phyloP scores from a whole-genome alignment of 345 rosid genomes.

The Aethionema arabicum region DNA sequence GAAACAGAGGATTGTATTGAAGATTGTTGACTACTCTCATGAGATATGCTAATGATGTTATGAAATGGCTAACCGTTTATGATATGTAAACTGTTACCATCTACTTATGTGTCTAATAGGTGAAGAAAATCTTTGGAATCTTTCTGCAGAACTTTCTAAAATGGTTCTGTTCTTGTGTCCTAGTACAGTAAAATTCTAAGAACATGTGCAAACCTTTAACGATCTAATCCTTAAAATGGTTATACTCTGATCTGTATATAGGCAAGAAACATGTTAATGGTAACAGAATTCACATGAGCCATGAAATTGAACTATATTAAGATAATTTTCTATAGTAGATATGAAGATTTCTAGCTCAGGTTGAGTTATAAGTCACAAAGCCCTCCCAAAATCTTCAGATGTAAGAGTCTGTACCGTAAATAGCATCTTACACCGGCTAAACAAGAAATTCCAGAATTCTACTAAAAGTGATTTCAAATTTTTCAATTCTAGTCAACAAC shows the following conservation, averaged over 20 bases:
- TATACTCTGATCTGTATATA: not conserved
- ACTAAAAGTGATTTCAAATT: conserved; percentile 3
- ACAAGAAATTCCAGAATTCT: conserved; percentile 1
- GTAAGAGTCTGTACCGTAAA: not conserved
- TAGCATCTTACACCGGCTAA: not conserved
- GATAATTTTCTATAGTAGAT: not conserved
- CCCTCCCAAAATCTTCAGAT: not conserved
- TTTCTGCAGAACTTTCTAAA: not conserved
- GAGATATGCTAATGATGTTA: too few species aligned
- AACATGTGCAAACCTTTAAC: not conserved
- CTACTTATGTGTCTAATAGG: too few species aligned
- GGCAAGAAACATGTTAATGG: not conserved
- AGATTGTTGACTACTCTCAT: not conserved
- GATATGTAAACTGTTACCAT: too few species aligned
- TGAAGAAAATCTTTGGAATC: too few species aligned
- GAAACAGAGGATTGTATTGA: not conserved
- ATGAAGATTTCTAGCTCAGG: not conserved
- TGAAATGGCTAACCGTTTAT: too few species aligned
- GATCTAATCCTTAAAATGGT: not conserved
- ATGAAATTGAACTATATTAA: not conserved
- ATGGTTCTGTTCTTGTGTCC: not conserved
- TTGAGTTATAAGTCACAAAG: not conserved
- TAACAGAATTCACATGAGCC: not conserved
- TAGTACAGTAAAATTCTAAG: not conserved
- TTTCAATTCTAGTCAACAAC: conserved; percentile 18